phyloP scores from a whole-genome alignment of 306 rosid species.

The Sicyos baderoa region DNA sequence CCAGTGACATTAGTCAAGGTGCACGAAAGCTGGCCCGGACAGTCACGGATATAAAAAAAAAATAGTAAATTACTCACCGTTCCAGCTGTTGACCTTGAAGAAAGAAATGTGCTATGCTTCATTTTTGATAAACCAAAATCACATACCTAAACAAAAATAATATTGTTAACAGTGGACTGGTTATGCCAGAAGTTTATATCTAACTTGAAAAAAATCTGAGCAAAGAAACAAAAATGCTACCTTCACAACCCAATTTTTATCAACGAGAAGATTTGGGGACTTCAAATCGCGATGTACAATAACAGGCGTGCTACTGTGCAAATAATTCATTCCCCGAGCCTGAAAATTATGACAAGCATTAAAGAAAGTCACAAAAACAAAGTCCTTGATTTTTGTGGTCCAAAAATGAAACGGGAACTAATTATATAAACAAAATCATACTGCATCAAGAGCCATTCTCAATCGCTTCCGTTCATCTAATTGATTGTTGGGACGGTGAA shows the following conservation, averaged over 20 bases:
- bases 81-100: constrained; percentile 97
- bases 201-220: neutral
- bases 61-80: constrained; percentile 48
- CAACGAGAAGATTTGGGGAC: constrained; percentile 93
- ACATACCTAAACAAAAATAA: constrained; percentile 54
- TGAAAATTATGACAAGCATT: constrained; percentile 27
- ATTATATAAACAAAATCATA: constrained; percentile 30
- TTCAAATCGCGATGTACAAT: constrained; percentile 92
- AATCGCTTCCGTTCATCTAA: constrained; percentile 74
- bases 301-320: constrained; percentile 72
- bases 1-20: too few species aligned
- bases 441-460: constrained; percentile 95
- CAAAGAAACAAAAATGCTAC: constrained; percentile 28
- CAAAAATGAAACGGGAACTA: constrained; percentile 17
- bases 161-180: constrained; percentile 11
- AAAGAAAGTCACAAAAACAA: constrained; percentile 16
- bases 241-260: constrained; percentile 84
- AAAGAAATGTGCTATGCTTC: constrained; percentile 90
- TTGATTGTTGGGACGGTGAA: constrained; percentile 87
- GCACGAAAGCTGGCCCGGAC: too few species aligned
- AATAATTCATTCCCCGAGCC: constrained; percentile 96
- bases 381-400: constrained; percentile 16
- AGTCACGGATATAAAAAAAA: too few species aligned
- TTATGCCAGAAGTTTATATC: constrained; percentile 24
- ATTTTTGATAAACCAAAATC: constrained; percentile 92